phyloP scores from a whole-genome alignment of 192 early-diverging fungal genomes.

The Ramicandelaber brevisporus region DNA sequence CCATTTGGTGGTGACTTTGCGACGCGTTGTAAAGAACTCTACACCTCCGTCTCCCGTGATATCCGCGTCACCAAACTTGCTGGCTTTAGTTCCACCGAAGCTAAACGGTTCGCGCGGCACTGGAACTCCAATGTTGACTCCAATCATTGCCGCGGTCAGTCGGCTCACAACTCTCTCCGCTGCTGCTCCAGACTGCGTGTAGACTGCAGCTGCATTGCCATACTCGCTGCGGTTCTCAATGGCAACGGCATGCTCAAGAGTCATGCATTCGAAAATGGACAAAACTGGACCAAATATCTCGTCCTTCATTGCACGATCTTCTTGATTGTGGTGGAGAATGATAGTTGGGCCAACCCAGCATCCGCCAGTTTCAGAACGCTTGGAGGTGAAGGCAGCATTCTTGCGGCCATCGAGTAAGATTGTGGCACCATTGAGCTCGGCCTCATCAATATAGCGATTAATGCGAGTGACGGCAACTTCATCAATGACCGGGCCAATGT shows the following conservation, averaged over 20 bases:
- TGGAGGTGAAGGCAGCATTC: slow-evolving; percentile 8
- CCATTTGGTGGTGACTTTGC: slow-evolving; percentile 65
- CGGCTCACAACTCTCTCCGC: slow-evolving; percentile 40
- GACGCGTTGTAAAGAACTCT: slow-evolving; percentile 44
- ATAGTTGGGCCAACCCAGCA: slow-evolving; percentile 56
- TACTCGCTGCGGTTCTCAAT: slow-evolving; percentile 47
- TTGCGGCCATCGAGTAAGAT: slow-evolving; percentile 45
- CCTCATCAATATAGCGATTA: slow-evolving; percentile 26
- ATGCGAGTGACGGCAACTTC: slow-evolving; percentile 29
- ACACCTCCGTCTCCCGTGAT: slow-evolving; percentile 49
- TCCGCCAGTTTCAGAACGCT: slow-evolving; percentile 13
- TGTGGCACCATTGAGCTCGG: slow-evolving; percentile 20
- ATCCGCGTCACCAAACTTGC: slow-evolving; percentile 38
- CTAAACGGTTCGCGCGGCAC: slow-evolving; percentile 55
- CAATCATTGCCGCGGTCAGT: slow-evolving; percentile 56
- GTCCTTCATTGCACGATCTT: slow-evolving; percentile 34
- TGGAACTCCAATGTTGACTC: slow-evolving; percentile 51
- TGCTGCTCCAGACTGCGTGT: slow-evolving; percentile 27
- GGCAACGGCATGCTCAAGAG: slow-evolving; percentile 31
- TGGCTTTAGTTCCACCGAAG: slow-evolving; percentile 48
- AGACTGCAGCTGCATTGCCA: slow-evolving; percentile 49
- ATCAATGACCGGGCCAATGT: slow-evolving; percentile 60
- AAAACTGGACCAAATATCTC: slow-evolving; percentile 73
- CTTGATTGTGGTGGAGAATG: slow-evolving; percentile 23
- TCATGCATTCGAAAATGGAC: slow-evolving; percentile 24